A percentile compares a stretch with the other conserved stretches of the same genome.
These are phyloP conservation scores for Dipsacomyces acuminosporus DNA, from an alignment of 371 early-diverging fungal genomes.

Conservation along the genomic window DNA sequence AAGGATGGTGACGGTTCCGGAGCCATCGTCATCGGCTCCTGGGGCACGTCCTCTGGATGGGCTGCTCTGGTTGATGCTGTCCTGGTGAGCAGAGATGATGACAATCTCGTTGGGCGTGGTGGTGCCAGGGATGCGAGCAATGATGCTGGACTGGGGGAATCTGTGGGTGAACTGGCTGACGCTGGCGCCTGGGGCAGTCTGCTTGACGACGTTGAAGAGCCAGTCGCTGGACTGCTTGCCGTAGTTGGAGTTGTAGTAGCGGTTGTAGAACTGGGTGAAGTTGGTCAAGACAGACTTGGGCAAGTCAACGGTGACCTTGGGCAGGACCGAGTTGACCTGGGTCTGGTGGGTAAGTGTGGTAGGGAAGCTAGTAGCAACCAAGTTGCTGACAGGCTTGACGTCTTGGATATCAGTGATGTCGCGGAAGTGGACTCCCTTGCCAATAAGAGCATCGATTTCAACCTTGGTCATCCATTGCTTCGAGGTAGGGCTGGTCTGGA, in stretches of 20 bases:
- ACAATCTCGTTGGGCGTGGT: conserved; percentile 56
- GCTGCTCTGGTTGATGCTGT: conserved; percentile 71
- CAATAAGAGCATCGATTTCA: conserved; percentile 58
- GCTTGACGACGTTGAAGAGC: conserved; percentile 53
- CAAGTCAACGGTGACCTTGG: conserved; percentile 51
- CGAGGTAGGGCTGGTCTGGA: neutral
- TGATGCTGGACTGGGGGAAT: conserved; percentile 50
- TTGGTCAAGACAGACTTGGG: conserved; percentile 59
- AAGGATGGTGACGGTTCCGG: conserved; percentile 76
- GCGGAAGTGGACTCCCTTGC: conserved; percentile 60
- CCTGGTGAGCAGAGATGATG: conserved; percentile 83
- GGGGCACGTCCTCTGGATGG: conserved; percentile 64
- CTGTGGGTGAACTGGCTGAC: conserved; percentile 63
- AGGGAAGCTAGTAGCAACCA: conserved; percentile 9
- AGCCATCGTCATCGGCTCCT: conserved; percentile 80
- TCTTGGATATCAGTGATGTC: conserved; percentile 71
- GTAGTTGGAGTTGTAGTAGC: conserved; percentile 71
- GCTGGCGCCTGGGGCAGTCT: conserved; percentile 51
- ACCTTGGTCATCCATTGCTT: conserved; percentile 55
- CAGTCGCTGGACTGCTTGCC: conserved; percentile 66
- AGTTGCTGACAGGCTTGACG: conserved; percentile 7
- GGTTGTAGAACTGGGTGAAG: conserved; percentile 70
- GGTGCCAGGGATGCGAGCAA: conserved; percentile 61
- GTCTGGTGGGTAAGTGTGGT: conserved; percentile 11
- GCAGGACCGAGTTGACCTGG: conserved; percentile 51